Evolutionary conservation across 73 alveolate genomes (phyloP).

Genomic region (Uronychia setigera): DNA sequence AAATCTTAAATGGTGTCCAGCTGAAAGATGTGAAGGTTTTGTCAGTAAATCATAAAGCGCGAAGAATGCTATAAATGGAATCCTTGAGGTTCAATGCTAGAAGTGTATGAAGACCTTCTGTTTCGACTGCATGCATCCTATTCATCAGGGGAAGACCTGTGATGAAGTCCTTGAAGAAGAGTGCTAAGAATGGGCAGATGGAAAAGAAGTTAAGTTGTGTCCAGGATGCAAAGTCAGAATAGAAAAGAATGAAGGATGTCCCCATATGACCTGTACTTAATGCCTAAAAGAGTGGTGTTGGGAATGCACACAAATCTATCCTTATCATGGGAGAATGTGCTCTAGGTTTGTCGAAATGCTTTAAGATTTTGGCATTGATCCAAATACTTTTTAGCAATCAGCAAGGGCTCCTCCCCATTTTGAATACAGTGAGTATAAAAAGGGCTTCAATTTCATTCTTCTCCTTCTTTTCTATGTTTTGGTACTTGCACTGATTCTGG

Average conservation of each 20-base stretch:
- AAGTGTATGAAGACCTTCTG: neutral
- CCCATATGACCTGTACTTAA: conserved; percentile 85
- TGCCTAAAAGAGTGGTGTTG: conserved; percentile 88
- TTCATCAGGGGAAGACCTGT: conserved; percentile 40
- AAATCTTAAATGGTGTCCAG: conserved; percentile 63
- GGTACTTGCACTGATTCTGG: too few species aligned
- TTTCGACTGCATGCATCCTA: neutral
- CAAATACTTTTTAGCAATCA: too few species aligned
- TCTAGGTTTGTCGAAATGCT: too few species aligned
- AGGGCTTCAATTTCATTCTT: too few species aligned
- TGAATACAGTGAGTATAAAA: too few species aligned
- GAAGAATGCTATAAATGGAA: neutral
- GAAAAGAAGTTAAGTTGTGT: conserved; percentile 71
- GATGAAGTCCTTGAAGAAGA: conserved; percentile 14
- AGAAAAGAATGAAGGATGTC: conserved; percentile 89
- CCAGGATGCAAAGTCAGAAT: conserved; percentile 82
- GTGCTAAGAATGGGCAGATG: conserved; percentile 32
- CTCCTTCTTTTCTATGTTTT: too few species aligned
- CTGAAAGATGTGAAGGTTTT: conserved; percentile 53
- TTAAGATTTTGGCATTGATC: too few species aligned
- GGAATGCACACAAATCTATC: too few species aligned
- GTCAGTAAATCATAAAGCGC: conserved; percentile 6
- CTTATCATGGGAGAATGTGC: too few species aligned
- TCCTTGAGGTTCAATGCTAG: neutral
- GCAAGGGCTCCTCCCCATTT: too few species aligned